These are phyloP conservation scores for Trametes sp. DNA, from an alignment of 1,284 basidiomycete genomes.

Conservation along the genomic window DNA sequence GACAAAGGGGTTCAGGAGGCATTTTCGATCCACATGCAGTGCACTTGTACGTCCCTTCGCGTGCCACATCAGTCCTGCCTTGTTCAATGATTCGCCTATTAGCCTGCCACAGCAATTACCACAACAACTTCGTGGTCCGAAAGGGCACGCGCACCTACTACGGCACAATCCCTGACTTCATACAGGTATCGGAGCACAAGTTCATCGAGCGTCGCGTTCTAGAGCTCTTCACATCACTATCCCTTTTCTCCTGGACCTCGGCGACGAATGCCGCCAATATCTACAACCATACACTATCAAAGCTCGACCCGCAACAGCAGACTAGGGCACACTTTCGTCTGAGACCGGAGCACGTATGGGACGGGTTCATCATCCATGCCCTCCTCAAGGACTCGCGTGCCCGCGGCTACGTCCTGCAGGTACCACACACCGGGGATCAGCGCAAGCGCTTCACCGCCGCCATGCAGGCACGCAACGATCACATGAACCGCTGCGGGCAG, in stretches of 20 bases:
- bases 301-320: neutral
- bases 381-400: slow-evolving; percentile 35
- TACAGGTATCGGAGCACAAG: slow-evolving; percentile 4
- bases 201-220: slow-evolving; percentile 1
- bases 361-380: slow-evolving; percentile 37
- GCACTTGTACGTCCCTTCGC: neutral
- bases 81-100: neutral
- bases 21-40: neutral
- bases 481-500: slow-evolving; percentile 32
- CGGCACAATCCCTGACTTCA: neutral
- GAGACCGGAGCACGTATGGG: slow-evolving; percentile 41
- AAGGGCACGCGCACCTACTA: neutral
- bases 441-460: slow-evolving; percentile 5
- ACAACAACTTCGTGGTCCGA: neutral
- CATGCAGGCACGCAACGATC: slow-evolving; percentile 9
- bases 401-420: slow-evolving; percentile 21
- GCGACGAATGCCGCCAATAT: slow-evolving; percentile 7
- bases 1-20: no score
- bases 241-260: slow-evolving; percentile 11
- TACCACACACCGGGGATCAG: slow-evolving; percentile 37
- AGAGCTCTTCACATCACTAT: neutral
- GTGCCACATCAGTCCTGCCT: neutral
- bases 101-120: neutral
- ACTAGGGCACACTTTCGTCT: slow-evolving; percentile 17
- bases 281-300: neutral